These are phyloP conservation scores for Suillus paluster DNA, from an alignment of 768 basidiomycete species.

Conservation along the genomic window DNA sequence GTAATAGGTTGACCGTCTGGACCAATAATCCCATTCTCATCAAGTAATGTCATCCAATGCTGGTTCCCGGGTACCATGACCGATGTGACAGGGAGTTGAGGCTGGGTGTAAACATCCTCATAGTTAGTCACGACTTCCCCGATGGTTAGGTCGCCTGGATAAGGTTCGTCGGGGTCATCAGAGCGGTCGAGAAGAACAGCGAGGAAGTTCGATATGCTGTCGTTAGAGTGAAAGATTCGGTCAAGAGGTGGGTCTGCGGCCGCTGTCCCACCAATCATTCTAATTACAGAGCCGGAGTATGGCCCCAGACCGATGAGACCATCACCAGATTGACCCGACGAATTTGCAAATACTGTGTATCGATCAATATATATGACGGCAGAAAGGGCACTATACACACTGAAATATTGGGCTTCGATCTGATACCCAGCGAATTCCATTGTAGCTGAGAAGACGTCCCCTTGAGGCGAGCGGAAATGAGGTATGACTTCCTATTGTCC, in stretches of 20 bases:
- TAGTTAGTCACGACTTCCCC: slow-evolving; percentile 59
- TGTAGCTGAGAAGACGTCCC: slow-evolving; percentile 32
- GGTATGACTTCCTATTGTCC: neutral
- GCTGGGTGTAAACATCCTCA: slow-evolving; percentile 51
- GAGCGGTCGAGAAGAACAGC: slow-evolving; percentile 67
- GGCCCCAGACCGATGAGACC: slow-evolving; percentile 66
- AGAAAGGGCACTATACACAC: slow-evolving; percentile 9
- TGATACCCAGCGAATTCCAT: slow-evolving; percentile 44
- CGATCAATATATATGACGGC: slow-evolving; percentile 10
- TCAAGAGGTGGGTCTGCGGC: slow-evolving; percentile 61
- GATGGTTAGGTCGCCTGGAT: slow-evolving; percentile 65
- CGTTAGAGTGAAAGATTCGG: slow-evolving; percentile 65
- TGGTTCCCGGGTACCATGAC: slow-evolving; percentile 48
- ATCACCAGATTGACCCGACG: slow-evolving; percentile 15
- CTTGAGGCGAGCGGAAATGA: slow-evolving; percentile 20
- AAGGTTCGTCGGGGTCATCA: slow-evolving; percentile 53
- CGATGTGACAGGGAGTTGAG: slow-evolving; percentile 52
- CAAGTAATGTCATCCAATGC: slow-evolving; percentile 70
- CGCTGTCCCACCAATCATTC: slow-evolving; percentile 34
- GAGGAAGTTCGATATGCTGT: slow-evolving; percentile 60
- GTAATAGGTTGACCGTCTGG: slow-evolving; percentile 58
- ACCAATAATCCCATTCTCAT: slow-evolving; percentile 63
- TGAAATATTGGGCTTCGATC: slow-evolving; percentile 47
- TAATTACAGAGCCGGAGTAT: slow-evolving; percentile 56
- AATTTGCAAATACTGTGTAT: slow-evolving; percentile 24